Evolutionary conservation across 768 basidiomycete genomes (phyloP).

Genomic region (Suillus fuscotomentosus): DNA sequence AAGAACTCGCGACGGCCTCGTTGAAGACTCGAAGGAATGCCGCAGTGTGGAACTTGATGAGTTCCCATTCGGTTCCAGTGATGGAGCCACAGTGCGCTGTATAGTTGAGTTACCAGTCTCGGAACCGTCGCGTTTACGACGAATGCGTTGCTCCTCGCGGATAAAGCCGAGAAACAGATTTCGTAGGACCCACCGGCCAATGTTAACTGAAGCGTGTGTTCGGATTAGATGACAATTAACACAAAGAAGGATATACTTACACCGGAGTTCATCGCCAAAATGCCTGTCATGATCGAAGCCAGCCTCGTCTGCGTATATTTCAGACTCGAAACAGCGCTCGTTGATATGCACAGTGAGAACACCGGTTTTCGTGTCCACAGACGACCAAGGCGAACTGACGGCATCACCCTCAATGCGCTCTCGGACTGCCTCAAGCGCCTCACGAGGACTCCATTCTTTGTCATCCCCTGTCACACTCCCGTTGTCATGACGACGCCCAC

Average conservation of each 20-base stretch:
- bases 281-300: constrained; percentile 61
- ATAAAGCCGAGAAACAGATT: constrained; percentile 84
- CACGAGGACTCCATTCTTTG: constrained; percentile 65
- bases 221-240: constrained; percentile 8
- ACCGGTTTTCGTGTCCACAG: constrained; percentile 87
- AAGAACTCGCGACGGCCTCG: constrained; percentile 25
- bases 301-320: constrained; percentile 92
- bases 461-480: constrained; percentile 33
- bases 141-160: constrained; percentile 58
- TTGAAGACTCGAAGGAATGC: constrained; percentile 29
- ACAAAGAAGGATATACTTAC: constrained; percentile 45
- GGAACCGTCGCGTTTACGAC: constrained; percentile 32
- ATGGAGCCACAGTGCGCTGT: constrained; percentile 23
- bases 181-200: constrained; percentile 88
- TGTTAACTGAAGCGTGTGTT: constrained; percentile 59
- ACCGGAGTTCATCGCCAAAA: constrained; percentile 75
- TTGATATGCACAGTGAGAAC: constrained; percentile 84
- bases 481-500: constrained; percentile 30
- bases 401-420: constrained; percentile 96
- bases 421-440: constrained; percentile 83
- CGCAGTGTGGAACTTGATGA: constrained; percentile 16
- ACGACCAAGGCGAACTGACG: constrained; percentile 80
- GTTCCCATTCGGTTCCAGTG: constrained; percentile 26
- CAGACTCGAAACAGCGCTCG: constrained; percentile 90
- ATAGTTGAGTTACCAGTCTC: constrained; percentile 17